Evolutionary conservation across 225 moss, liverwort and hornwort genomes (phyloP).

Genomic region (Bryum argenteum): DNA sequence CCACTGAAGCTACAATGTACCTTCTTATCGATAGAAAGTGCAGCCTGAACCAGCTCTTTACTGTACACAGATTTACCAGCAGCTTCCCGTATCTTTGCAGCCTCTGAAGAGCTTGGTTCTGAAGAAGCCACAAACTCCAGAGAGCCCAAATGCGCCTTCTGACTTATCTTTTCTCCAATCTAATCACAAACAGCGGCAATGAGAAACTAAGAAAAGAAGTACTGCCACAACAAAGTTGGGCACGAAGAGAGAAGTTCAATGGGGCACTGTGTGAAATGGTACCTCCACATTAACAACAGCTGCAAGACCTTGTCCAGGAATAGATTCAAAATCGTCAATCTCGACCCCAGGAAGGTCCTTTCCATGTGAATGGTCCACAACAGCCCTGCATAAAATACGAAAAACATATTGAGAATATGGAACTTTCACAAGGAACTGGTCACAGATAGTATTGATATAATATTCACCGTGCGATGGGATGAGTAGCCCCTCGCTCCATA

Average conservation of each 20-base stretch:
- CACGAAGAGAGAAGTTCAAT: not conserved
- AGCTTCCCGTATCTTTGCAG: slow-evolving; percentile 73
- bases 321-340: slow-evolving; percentile 77
- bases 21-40: slow-evolving; percentile 88
- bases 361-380: slow-evolving; percentile 81
- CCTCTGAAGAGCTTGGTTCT: slow-evolving; percentile 54
- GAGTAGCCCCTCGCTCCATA: slow-evolving; percentile 98
- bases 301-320: slow-evolving; percentile 88
- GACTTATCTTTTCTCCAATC: slow-evolving; percentile 57
- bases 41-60: slow-evolving; percentile 86
- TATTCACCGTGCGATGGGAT: slow-evolving; percentile 87
- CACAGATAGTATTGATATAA: not conserved
- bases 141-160: slow-evolving; percentile 78
- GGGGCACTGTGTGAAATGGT: slow-evolving; percentile 8
- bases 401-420: slow-evolving; percentile 22
- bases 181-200: slow-evolving; percentile 39
- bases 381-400: slow-evolving; percentile 65
- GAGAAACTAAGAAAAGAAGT: slow-evolving; percentile 9
- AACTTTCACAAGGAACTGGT: slow-evolving; percentile 9
- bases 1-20: slow-evolving; percentile 38
- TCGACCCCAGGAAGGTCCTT: slow-evolving; percentile 77
- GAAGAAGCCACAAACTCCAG: slow-evolving; percentile 87
- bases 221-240: slow-evolving; percentile 6
- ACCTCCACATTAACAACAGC: slow-evolving; percentile 85
- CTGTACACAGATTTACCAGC: slow-evolving; percentile 73